Base-by-base conservation (phyloP, 2,329 filamentous ascomycete species). In the Aspergillus spinulosporus region DNA sequence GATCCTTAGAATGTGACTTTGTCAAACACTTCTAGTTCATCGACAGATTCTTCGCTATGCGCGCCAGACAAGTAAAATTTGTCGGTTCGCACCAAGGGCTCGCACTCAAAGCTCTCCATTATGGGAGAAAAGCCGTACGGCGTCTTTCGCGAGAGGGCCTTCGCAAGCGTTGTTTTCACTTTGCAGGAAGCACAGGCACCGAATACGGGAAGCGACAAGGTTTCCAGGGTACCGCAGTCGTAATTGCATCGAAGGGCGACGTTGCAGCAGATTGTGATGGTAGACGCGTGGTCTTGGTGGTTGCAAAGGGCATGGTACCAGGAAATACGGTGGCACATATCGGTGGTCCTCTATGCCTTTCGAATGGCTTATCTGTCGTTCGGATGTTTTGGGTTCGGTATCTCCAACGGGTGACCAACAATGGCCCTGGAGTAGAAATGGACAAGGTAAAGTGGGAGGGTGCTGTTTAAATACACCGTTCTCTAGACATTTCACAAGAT, bases 311-410 rank as follows among this genome's bases (percentile, higher is more conserved):
- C 62, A 52, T 67, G 60, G 36, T 62, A 65, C 64, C 64, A 68
- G 32, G 32, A 52, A n/a, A 69, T 60, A 15, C 32, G 12, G 39
- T 67, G 62, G 51, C 66, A 69, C 67, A 70, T 67, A 15, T 28
- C 49, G 44, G 5, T 56, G 39, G 15, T 5, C 15, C 8, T 39
- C 12, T 3, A 9, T 7, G 29, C 31, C n/a, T 39, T 28, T 9
- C 21, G 39, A 32, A 15, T 9, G 4, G 21, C 21, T 14, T 21
- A 7, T 34, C 11, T 34, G 28, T 28, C 45, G 36, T 14, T 21
- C 7, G 50, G n/a, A 9, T 34, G 2, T 2, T 11, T 28, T 15
- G 31, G 1, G 5, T 40, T 21, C 21, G 21, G 21, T 21, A 21
- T 21, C 21, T 21, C 21, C 21, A 21, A 21, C 21, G 21, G 21